A percentile compares a stretch with the other conserved stretches of the same genome.
Conservation (phyloP, 2,329 filamentous ascomycete genomes). For the Fusarium sp. region DNA sequence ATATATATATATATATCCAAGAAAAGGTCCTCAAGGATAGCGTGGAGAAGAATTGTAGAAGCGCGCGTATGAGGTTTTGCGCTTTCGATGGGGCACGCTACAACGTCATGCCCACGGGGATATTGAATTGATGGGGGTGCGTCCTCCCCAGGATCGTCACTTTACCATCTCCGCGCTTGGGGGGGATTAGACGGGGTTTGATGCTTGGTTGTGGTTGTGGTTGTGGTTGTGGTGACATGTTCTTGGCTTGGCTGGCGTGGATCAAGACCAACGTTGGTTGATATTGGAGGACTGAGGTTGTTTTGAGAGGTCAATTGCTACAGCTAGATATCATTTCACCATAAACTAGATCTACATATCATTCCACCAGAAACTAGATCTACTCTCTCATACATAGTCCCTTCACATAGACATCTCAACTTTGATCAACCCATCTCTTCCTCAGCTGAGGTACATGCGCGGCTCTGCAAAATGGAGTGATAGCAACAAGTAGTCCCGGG, state of each 20-base stretch:
- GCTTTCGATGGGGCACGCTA: constrained; percentile 31
- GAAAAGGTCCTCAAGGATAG: constrained; percentile 10
- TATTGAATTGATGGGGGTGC: constrained; percentile 15
- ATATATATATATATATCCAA: not conserved
- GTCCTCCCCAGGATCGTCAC: constrained; percentile 37
- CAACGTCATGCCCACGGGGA: constrained; percentile 37
- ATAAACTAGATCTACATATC: not conserved
- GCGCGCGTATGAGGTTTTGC: constrained; percentile 39
- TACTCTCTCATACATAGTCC: no score
- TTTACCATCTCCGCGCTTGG: constrained; percentile 3
- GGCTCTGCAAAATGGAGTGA: constrained; percentile 9
- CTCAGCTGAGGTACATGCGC: not conserved
- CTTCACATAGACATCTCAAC: no score
- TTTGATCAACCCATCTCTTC: not conserved
- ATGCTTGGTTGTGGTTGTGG: not conserved
- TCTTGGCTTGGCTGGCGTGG: not conserved
- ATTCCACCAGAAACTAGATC: no score
- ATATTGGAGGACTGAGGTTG: no score
- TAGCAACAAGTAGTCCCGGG: constrained; percentile 14
- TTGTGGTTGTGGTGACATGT: no score
- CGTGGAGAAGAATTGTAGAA: constrained; percentile 40
- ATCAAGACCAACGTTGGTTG: not conserved
- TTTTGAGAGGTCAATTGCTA: no score
- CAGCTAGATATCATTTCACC: not conserved
- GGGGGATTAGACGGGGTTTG: constrained; percentile 4